Evolutionary conservation across 495 filamentous ascomycete species (phyloP), one percentile per base, ranked within the genome.

Genomic region (Ascobolus immersus): DNA sequence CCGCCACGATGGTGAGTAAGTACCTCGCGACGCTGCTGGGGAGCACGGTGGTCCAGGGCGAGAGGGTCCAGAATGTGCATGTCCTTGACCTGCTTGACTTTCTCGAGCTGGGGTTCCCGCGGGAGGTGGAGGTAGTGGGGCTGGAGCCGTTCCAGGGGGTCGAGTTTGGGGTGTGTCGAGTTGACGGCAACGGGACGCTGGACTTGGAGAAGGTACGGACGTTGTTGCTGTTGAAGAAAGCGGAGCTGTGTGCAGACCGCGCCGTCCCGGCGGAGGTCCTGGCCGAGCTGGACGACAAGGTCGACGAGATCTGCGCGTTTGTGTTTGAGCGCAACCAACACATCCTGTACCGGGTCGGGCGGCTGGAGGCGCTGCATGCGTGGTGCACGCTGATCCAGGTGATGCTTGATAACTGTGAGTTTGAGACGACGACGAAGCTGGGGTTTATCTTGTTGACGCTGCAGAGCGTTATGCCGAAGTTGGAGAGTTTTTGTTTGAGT

Each of bases 51-150:
- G 36, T 65, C 17, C 65, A 73, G 1, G 65, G 69, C 6, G 63
- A 72, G 25, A 56, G 63, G n/a, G 43, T 70, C 18, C 45, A 53
- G 10, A 73, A 76, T 29, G 62, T 70, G 3, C 75, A 71, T 4
- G 62, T 94, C 10, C 89, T 93, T 51, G 89, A 93, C 41, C 64
- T 93, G 14, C 80, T 91, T 36, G 89, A 94, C 53, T 92, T 94
- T 36, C 60, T 80, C 20, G 71, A 81, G 35, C 51, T 77, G 5
- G 69, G 81, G 26, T 58, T 69, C 26, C 43, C 56, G 2, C n/a
- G n/a, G n/a, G n/a, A n/a, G n/a, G n/a, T n/a, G n/a, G 60, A 60
- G 39, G 41, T 57, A 23, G 45, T 61, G 21, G 35, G 52, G 7
- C 34, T 44, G 2, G 71, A 76, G 5, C 36, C 56, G 9, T 52